These are phyloP conservation scores for Paraconiothyrium sp. DNA, from an alignment of 2,329 filamentous ascomycete genomes.

Conservation along the genomic window DNA sequence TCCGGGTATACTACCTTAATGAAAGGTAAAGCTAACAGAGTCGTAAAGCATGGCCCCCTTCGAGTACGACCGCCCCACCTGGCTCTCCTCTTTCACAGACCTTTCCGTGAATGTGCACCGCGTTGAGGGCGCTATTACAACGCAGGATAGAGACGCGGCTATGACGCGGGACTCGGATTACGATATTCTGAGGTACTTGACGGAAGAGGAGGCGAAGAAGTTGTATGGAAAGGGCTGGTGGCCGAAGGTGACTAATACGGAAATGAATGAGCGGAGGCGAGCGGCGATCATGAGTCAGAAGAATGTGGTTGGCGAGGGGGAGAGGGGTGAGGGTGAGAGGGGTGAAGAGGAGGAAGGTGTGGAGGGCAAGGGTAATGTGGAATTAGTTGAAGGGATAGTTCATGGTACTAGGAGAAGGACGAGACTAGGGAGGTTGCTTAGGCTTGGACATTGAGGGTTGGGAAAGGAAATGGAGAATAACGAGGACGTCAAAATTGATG, in stretches of 20 bases:
- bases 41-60: constrained; percentile 20
- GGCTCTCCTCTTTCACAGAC: constrained; percentile 7
- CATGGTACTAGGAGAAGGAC: not conserved
- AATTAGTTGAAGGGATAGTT: no score
- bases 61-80: constrained; percentile 14
- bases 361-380: no score
- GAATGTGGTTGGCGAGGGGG: not conserved
- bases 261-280: constrained; percentile 47
- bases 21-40: no score
- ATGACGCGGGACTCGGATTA: constrained; percentile 46
- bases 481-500: no score
- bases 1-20: not conserved
- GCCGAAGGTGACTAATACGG: constrained; percentile 46
- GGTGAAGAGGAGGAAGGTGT: not conserved
- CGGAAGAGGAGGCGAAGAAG: constrained; percentile 32
- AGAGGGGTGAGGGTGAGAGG: not conserved
- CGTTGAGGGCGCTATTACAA: constrained; percentile 26
- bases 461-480: no score
- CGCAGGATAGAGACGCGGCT: constrained; percentile 40
- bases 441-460: not conserved
- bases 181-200: constrained; percentile 47
- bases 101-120: constrained; percentile 30
- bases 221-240: constrained; percentile 40
- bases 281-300: not conserved
- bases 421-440: not conserved